Base-by-base conservation (phyloP, 306 rosid species). In the Vigna radiata region DNA sequence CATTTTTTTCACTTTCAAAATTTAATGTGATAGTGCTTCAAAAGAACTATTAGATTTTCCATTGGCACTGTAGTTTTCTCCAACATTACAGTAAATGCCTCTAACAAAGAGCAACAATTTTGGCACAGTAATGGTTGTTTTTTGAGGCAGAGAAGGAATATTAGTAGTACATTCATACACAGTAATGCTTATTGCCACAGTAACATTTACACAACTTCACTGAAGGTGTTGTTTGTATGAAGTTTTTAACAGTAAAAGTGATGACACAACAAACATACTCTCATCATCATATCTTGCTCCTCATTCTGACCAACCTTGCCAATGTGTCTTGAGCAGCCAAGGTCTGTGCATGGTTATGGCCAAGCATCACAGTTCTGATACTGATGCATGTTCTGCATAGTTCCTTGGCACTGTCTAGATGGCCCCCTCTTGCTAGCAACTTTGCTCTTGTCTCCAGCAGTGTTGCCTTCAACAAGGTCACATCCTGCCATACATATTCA, bases 401-500 rank as follows among this genome's bases (percentile, higher is more conserved):
- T 79, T 94, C 98, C 79, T 91, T 93, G 0, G 85, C 91, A 18
- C 86, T 89, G 76, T 94, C 98, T 3, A 91, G 81, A 63, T 87
- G 87, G 25, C 96, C 97, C 1, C 97, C 97, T 74, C 94, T 78
- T 4, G 91, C 84, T 33, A 91, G 73, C 86, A 94, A 83, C 81
- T 91, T 94, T 0, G 96, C 96, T 75, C 97, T 85, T 3, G 93
- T 94, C 87, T 94, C 98, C 54, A 94, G 89, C 16, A 91, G 55
- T 46, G 94, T 90, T 16, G 98, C 97, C 83, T 91, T 94, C 75
- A 91, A 72, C 52, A 94, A 76, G 3, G 97, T 91, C 56, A 91
- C 97, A 47, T 94, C 97, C 55, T 94, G 98, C 98, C 98, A 94
- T 47, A 91, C 97, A 49, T 86, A 91, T 46, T 91, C 96, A 53